Evolutionary conservation across 225 moss, liverwort and hornwort species (phyloP).

Genomic region (Rhytidiadelphus loreus): DNA sequence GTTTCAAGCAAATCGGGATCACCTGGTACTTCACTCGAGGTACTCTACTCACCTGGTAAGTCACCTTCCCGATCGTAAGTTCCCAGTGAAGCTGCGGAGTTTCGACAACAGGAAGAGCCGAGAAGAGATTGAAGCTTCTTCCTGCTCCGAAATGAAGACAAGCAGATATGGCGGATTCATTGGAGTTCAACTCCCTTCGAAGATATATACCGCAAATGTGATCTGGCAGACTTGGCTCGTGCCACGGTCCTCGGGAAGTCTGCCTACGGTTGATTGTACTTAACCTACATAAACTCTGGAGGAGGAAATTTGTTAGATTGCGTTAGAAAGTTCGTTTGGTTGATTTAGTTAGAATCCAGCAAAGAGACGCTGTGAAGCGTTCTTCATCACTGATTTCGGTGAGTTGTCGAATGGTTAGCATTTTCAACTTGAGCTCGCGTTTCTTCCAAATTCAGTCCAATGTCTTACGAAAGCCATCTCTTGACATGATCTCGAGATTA

Average conservation of each 20-base stretch:
- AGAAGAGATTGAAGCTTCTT: neutral
- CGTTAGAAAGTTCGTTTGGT: neutral
- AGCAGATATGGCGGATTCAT: neutral
- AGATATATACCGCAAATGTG: neutral
- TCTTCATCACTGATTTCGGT: neutral
- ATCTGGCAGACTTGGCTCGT: neutral
- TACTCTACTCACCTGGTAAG: no score
- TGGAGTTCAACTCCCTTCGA: neutral
- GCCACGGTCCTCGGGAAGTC: neutral
- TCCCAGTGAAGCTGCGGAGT: neutral
- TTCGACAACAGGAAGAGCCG: neutral
- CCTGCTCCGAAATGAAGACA: neutral
- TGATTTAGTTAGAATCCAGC: neutral
- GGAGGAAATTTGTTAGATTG: neutral
- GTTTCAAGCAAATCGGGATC: neutral
- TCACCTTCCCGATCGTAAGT: neutral
- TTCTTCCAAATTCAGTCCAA: neutral
- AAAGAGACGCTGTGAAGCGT: neutral
- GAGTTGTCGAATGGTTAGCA: neutral
- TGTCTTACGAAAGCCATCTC: neutral
- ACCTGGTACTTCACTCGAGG: neutral
- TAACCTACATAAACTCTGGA: neutral
- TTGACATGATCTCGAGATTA: neutral
- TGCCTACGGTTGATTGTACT: neutral
- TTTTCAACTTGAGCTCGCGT: neutral